phyloP scores from a whole-genome alignment of 2,329 filamentous ascomycete genomes.

The Byssothecium circinans region DNA sequence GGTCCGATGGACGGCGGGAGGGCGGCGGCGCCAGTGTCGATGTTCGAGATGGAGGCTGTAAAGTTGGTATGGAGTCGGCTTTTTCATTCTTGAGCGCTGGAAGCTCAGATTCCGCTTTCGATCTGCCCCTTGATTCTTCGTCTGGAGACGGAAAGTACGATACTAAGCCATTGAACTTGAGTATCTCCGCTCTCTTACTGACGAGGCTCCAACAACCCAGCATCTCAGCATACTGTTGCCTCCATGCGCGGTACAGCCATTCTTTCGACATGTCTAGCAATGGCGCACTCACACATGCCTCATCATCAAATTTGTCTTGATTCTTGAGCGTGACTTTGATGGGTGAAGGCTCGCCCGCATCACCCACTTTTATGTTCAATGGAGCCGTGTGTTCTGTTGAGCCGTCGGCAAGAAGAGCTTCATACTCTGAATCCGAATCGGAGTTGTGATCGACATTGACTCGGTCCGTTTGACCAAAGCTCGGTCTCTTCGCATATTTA shows the following conservation, averaged over 20 bases:
- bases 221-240: constrained; percentile 59
- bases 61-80: constrained; percentile 10
- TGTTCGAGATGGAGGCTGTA: constrained; percentile 23
- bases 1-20: constrained; percentile 9
- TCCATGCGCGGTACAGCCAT: constrained; percentile 55
- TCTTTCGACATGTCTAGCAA: constrained; percentile 55
- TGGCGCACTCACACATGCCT: constrained; percentile 49
- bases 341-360: constrained; percentile 14
- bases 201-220: constrained; percentile 61
- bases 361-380: constrained; percentile 15
- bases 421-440: constrained; percentile 40
- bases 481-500: constrained; percentile 44
- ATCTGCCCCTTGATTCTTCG: constrained; percentile 22
- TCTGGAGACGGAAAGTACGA: constrained; percentile 33
- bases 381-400: constrained; percentile 27
- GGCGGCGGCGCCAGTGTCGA: constrained; percentile 32
- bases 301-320: constrained; percentile 58
- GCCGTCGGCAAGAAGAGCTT: constrained; percentile 19
- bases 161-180: constrained; percentile 56
- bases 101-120: constrained; percentile 31
- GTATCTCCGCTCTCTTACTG: constrained; percentile 58
- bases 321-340: constrained; percentile 60
- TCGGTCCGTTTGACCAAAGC: constrained; percentile 38
- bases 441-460: constrained; percentile 32
- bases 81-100: constrained; percentile 24